Evolutionary conservation across 2,329 filamentous ascomycete species (phyloP).

Genomic region (Sclerotinia sclerotiorum): DNA sequence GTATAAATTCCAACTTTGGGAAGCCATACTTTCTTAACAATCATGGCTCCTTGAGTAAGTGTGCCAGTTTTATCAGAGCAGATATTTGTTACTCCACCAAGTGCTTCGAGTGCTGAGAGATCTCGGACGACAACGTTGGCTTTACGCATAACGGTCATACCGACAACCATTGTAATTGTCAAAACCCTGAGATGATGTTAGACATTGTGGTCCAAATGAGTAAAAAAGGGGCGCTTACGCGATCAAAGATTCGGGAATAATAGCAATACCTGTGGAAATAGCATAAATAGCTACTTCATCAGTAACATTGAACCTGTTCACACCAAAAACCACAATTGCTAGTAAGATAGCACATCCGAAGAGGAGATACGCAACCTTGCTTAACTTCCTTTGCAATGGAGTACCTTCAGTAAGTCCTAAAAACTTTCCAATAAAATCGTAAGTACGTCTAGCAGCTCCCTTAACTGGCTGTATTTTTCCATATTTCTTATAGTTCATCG

Average conservation of each 20-base stretch:
- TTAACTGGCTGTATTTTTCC: slow-evolving; percentile 48
- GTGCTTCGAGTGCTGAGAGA: slow-evolving; percentile 54
- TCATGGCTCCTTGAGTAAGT: slow-evolving; percentile 58
- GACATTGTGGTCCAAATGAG: slow-evolving; percentile 1
- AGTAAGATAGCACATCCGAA: slow-evolving; percentile 55
- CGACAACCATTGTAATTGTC: slow-evolving; percentile 66
- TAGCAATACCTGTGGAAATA: slow-evolving; percentile 48
- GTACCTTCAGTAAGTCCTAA: slow-evolving; percentile 62
- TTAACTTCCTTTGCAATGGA: slow-evolving; percentile 63
- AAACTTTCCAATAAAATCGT: slow-evolving; percentile 53
- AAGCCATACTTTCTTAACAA: slow-evolving; percentile 58
- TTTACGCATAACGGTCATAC: slow-evolving; percentile 58
- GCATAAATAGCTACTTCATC: slow-evolving; percentile 40
- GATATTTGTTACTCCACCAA: slow-evolving; percentile 63
- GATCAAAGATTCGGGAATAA: slow-evolving; percentile 61
- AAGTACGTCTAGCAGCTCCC: slow-evolving; percentile 49
- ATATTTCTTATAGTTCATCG: slow-evolving; percentile 48
- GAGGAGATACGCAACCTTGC: slow-evolving; percentile 62
- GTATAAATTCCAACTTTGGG: slow-evolving; percentile 53
- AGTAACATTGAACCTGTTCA: slow-evolving; percentile 44
- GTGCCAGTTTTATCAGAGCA: slow-evolving; percentile 80
- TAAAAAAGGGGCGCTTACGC: slow-evolving; percentile 31
- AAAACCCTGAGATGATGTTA: slow-evolving; percentile 53
- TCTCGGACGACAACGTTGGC: slow-evolving; percentile 59
- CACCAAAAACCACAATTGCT: slow-evolving; percentile 44